Percentiles rank a stretch among this genome's conserved stretches.
Evolutionary conservation across 306 rosid species (phyloP).

Genomic region (Calophaca sinica): DNA sequence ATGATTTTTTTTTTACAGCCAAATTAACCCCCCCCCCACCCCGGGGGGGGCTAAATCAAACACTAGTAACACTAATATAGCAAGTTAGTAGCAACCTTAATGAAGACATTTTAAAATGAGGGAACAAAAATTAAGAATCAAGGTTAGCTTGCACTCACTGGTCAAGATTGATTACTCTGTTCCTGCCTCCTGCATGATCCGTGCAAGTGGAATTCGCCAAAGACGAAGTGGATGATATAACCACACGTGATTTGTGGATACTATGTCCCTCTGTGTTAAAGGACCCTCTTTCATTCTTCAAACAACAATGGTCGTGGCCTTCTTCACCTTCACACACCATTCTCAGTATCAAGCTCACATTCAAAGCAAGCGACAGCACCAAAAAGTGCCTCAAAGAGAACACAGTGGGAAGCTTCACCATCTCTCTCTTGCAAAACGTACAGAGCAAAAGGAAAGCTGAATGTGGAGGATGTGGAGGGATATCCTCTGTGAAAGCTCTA

Average conservation of each 20-base stretch:
- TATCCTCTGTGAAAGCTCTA: too few species aligned
- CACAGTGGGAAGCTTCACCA: conserved; percentile 52
- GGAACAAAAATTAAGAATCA: not conserved
- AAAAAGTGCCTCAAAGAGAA: conserved; percentile 62
- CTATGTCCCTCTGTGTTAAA: not conserved
- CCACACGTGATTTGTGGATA: conserved; percentile 41
- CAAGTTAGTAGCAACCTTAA: too few species aligned
- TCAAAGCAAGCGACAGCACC: conserved; percentile 73
- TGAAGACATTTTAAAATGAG: not conserved
- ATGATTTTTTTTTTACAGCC: too few species aligned
- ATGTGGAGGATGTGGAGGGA: too few species aligned
- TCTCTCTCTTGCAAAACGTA: conserved; percentile 13
- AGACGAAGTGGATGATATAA: conserved; percentile 13
- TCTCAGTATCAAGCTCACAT: conserved; percentile 67
- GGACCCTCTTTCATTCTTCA: conserved; percentile 41
- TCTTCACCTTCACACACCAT: conserved; percentile 38
- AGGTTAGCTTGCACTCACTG: conserved; percentile 61
- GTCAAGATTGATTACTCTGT: conserved; percentile 72
- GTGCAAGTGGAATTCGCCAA: conserved; percentile 26
- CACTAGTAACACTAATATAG: too few species aligned
- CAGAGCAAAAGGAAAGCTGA: conserved; percentile 22
- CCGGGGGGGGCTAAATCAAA: too few species aligned
- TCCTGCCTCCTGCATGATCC: conserved; percentile 41
- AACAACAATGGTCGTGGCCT: conserved; percentile 5
- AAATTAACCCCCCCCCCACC: too few species aligned